Evolutionary conservation across 192 early-diverging fungal genomes (phyloP).

Genomic region (Backusella sp.): DNA sequence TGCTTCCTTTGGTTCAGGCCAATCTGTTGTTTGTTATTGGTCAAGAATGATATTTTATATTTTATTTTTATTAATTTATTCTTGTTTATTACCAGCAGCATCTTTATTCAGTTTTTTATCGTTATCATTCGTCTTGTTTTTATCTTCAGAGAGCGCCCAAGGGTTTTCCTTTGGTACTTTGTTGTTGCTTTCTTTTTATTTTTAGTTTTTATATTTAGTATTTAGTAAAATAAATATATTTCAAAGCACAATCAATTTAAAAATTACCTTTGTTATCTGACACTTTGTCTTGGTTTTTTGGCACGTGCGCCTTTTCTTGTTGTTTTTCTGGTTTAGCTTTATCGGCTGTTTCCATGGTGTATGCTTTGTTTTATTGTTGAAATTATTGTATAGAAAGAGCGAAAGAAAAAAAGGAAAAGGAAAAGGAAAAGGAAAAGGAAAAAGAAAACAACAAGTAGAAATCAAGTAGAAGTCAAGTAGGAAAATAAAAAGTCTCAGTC

Average conservation of each 20-base stretch:
- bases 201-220: not conserved
- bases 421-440: not conserved
- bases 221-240: not conserved
- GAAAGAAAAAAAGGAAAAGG: not conserved
- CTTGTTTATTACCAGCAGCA: not conserved
- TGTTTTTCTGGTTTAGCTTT: not conserved
- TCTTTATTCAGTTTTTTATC: not conserved
- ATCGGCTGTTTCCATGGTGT: not conserved
- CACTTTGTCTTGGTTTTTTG: not conserved
- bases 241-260: not conserved
- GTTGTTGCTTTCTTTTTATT: not conserved
- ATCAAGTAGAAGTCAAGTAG: not conserved
- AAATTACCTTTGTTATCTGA: not conserved
- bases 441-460: not conserved
- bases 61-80: not conserved
- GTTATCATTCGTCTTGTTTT: not conserved
- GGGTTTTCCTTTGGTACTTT: slow-evolving; percentile 15
- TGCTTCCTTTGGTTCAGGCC: slow-evolving; percentile 36
- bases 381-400: not conserved
- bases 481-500: not conserved
- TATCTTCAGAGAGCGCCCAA: slow-evolving; percentile 26
- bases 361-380: not conserved
- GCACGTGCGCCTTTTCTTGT: not conserved
- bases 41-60: not conserved
- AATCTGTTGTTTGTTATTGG: slow-evolving; percentile 6